Evolutionary conservation across 2,329 filamentous ascomycete genomes (phyloP).

Genomic region (Colletotrichum sp.): DNA sequence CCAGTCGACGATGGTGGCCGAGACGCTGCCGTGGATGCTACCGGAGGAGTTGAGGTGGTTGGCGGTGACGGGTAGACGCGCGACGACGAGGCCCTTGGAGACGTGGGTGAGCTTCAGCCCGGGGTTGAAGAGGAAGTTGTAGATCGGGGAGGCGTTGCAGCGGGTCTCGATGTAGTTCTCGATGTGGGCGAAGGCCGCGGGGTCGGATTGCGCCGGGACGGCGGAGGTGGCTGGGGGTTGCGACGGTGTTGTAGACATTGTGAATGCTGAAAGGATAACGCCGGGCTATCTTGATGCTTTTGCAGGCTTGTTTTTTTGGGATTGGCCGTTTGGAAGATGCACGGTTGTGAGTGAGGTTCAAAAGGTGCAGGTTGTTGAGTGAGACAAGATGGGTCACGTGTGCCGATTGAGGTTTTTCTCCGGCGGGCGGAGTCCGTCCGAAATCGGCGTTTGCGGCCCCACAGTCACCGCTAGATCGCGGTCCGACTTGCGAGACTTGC

Average conservation of each 20-base stretch:
- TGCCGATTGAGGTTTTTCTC: background rate
- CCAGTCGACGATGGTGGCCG: conserved; percentile 75
- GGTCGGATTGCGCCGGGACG: conserved; percentile 14
- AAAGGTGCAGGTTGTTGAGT: background rate
- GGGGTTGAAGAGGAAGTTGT: conserved; percentile 23
- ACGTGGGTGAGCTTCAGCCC: conserved; percentile 24
- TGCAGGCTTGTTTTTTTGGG: background rate
- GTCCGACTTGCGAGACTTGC: background rate
- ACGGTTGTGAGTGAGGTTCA: background rate
- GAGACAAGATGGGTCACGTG: conserved; percentile 8
- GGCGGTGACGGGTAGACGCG: conserved; percentile 20
- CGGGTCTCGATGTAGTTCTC: conserved; percentile 24
- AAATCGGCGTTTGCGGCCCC: conserved; percentile 4
- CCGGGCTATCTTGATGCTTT: background rate
- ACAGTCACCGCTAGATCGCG: background rate
- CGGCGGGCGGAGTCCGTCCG: conserved; percentile 13
- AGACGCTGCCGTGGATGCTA: conserved; percentile 74
- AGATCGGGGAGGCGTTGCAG: conserved; percentile 25
- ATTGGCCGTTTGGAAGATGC: background rate
- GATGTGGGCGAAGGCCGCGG: conserved; percentile 23
- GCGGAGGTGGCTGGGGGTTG: background rate
- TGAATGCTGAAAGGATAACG: background rate
- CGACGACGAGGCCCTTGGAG: conserved; percentile 23
- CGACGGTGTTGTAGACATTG: conserved; percentile 8
- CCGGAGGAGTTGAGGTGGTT: conserved; percentile 37